Conservation (phyloP, 805 yeast species). For the Tetrapisispora taiwanensis region DNA sequence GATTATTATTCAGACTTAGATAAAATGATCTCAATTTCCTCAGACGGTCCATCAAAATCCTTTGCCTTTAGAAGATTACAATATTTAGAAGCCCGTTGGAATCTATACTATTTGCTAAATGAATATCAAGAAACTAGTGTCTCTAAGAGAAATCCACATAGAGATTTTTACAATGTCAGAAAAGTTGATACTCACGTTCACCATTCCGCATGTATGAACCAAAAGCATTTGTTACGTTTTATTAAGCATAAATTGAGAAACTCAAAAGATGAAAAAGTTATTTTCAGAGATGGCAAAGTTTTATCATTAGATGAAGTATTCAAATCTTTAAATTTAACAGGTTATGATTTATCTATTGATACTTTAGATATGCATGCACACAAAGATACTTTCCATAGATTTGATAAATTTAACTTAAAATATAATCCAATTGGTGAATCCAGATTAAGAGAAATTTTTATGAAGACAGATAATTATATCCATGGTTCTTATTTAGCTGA, state of each 20-base stretch:
- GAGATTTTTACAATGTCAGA: conserved; percentile 48
- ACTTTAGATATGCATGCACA: conserved; percentile 99
- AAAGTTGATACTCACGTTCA: conserved; percentile 80
- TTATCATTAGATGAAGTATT: conserved; percentile 84
- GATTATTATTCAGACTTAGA: conserved; percentile 84
- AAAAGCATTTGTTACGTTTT: conserved; percentile 87
- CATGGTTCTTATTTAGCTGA: conserved; percentile 87
- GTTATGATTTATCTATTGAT: conserved; percentile 91
- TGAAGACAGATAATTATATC: conserved; percentile 90
- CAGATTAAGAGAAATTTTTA: conserved; percentile 86
- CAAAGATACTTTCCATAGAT: conserved; percentile 93
- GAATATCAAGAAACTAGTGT: conserved; percentile 89
- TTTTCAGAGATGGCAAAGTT: conserved; percentile 83
- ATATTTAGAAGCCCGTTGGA: conserved; percentile 95
- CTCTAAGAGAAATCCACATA: conserved; percentile 86
- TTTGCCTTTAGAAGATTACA: conserved; percentile 91
- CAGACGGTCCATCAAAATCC: conserved; percentile 94
- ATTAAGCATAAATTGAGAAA: conserved; percentile 91
- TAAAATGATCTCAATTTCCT: conserved; percentile 57
- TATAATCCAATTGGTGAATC: conserved; percentile 98
- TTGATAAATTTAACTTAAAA: conserved; percentile 93
- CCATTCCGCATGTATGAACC: conserved; percentile 98
- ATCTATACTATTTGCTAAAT: conserved; percentile 73
- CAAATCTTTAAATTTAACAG: conserved; percentile 79
- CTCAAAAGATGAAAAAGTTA: conserved; percentile 78